Conservation (phyloP, 495 filamentous ascomycete species). For the Copromyces sp. region DNA sequence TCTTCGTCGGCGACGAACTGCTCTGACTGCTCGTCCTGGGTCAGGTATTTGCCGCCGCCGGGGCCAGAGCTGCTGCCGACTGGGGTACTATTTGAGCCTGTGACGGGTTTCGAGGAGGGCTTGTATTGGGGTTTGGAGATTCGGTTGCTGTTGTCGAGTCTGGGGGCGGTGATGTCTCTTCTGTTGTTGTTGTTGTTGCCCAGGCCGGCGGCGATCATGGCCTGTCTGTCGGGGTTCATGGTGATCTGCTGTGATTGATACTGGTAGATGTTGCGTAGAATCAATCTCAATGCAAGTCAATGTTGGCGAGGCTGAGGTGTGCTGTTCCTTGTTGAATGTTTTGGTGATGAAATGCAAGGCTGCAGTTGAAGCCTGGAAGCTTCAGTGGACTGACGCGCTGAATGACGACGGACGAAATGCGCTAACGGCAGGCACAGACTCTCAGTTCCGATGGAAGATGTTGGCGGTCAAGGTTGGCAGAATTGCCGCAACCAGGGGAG, state of each 20-base stretch:
- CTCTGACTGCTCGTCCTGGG: slow-evolving; percentile 61
- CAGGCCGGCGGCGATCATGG: slow-evolving; percentile 38
- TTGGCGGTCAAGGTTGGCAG: neutral
- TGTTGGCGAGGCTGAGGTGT: neutral
- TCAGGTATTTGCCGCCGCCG: slow-evolving; percentile 28
- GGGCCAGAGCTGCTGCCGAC: neutral
- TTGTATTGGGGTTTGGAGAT: slow-evolving; percentile 35
- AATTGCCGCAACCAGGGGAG: neutral
- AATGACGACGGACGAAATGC: neutral
- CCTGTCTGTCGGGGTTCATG: slow-evolving; percentile 38
- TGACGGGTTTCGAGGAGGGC: slow-evolving; percentile 4
- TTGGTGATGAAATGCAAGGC: neutral
- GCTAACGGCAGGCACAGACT: neutral
- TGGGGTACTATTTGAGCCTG: neutral
- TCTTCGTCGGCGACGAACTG: slow-evolving; percentile 92
- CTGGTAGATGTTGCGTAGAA: neutral
- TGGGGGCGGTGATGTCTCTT: slow-evolving; percentile 35
- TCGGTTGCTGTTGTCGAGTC: slow-evolving; percentile 33
- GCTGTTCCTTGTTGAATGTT: neutral
- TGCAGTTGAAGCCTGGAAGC: neutral
- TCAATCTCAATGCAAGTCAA: neutral
- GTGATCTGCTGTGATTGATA: neutral
- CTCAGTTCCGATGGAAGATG: neutral
- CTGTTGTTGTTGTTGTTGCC: slow-evolving; percentile 10
- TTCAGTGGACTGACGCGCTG: neutral